phyloP scores from a whole-genome alignment of 805 yeast genomes.

The Kazachstania bromeliacearum region DNA sequence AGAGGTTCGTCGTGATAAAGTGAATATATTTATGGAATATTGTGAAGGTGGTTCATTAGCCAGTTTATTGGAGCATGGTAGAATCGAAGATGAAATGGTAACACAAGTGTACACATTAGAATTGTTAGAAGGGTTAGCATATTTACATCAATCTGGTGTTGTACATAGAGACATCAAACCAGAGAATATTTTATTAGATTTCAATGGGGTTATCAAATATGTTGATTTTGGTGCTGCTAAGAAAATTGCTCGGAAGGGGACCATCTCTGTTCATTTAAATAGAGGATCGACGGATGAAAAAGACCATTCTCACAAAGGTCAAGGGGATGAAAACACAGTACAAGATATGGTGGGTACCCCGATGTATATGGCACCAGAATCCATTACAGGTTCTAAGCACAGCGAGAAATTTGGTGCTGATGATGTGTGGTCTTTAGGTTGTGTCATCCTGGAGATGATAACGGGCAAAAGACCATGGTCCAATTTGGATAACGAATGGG shows the following conservation, averaged over 20 bases:
- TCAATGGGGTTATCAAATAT: constrained; percentile 85
- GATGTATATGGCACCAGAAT: constrained; percentile 98
- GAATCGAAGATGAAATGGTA: constrained; percentile 91
- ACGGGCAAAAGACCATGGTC: constrained; percentile 97
- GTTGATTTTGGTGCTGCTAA: constrained; percentile 98
- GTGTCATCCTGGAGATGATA: constrained; percentile 93
- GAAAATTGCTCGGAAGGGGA: constrained; percentile 54
- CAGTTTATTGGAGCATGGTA: constrained; percentile 74
- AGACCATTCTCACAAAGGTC: constrained; percentile 6
- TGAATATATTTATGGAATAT: constrained; percentile 92
- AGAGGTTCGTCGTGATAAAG: constrained; percentile 92
- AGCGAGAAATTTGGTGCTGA: constrained; percentile 34
- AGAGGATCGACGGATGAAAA: constrained; percentile 1
- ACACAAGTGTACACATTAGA: constrained; percentile 85
- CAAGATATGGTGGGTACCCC: constrained; percentile 74
- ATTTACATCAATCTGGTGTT: constrained; percentile 86
- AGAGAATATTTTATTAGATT: constrained; percentile 82
- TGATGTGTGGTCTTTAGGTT: constrained; percentile 96
- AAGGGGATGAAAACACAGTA: constrained; percentile 1
- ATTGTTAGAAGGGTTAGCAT: constrained; percentile 90
- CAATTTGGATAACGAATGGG: constrained; percentile 93
- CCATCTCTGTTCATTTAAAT: constrained; percentile 28
- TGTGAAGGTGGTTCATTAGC: constrained; percentile 95
- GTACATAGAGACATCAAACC: constrained; percentile 98
- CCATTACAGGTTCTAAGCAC: constrained; percentile 63